These are phyloP conservation scores for Trichosanthes cucumerina DNA, from an alignment of 306 rosid species.

Conservation along the genomic window DNA sequence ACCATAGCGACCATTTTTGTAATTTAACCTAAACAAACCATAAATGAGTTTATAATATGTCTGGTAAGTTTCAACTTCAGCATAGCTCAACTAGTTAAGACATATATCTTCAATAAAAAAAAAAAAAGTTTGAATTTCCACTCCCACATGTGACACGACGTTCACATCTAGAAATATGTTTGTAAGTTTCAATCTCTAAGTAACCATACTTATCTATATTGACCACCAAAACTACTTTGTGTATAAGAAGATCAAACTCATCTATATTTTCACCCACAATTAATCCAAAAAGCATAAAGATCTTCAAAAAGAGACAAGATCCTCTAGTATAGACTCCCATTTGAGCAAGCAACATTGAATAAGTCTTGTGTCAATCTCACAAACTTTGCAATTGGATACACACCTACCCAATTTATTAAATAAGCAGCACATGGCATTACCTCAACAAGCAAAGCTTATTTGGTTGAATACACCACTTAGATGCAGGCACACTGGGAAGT, in stretches of 20 bases:
- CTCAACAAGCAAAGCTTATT: neutral
- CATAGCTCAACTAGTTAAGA: no score
- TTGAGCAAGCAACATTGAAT: neutral
- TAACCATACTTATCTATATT: neutral
- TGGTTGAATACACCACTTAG: conserved; percentile 4
- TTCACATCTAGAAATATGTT: neutral
- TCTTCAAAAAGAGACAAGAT: neutral
- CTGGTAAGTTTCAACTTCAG: no score
- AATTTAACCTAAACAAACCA: no score
- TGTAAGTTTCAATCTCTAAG: neutral
- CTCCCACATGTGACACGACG: no score
- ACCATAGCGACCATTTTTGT: no score
- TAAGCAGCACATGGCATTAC: conserved; percentile 8
- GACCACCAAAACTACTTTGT: neutral
- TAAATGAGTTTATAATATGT: no score
- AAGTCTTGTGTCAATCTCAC: neutral
- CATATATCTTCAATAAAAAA: no score
- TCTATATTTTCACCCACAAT: neutral
- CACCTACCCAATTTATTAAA: neutral
- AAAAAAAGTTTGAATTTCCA: no score
- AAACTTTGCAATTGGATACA: neutral
- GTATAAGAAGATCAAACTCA: neutral
- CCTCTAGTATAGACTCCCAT: neutral
- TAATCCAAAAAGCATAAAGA: neutral
- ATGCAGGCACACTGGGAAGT: neutral